A percentile compares a stretch with the other conserved stretches of the same genome.
phyloP scores from a whole-genome alignment of 805 yeast genomes.

The Cyberlindnera lachancei region DNA sequence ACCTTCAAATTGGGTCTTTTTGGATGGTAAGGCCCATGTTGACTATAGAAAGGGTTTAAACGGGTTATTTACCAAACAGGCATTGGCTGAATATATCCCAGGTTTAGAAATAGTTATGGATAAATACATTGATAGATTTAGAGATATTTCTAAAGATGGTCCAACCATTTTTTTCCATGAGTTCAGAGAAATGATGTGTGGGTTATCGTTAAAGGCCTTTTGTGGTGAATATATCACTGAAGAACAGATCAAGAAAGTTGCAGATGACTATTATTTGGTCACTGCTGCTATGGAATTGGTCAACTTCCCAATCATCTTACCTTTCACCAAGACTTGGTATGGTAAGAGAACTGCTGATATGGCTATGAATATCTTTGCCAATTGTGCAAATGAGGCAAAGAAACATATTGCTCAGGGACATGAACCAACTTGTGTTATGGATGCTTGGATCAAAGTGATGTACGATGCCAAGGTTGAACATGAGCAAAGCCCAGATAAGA shows the following conservation, averaged over 20 bases:
- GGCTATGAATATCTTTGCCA: constrained; percentile 87
- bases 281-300: constrained; percentile 97
- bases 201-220: constrained; percentile 84
- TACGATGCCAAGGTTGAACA: constrained; percentile 51
- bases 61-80: constrained; percentile 79
- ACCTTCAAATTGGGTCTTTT: constrained; percentile 96
- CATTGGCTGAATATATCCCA: constrained; percentile 79
- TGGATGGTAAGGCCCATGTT: constrained; percentile 91
- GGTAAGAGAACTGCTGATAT: constrained; percentile 90
- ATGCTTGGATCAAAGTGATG: constrained; percentile 90
- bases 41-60: constrained; percentile 90
- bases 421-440: constrained; percentile 82
- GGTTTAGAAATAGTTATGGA: constrained; percentile 82
- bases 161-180: constrained; percentile 81
- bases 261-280: constrained; percentile 86
- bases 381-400: constrained; percentile 85
- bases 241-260: constrained; percentile 78
- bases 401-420: constrained; percentile 72
- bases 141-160: constrained; percentile 48
- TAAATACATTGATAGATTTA: constrained; percentile 62
- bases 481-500: constrained; percentile 43
- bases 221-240: constrained; percentile 94
- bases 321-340: constrained; percentile 97
- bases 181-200: constrained; percentile 95
- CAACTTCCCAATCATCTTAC: constrained; percentile 93